These are phyloP conservation scores for Lachancea dasiensis DNA, from an alignment of 805 yeast species.

Conservation along the genomic window DNA sequence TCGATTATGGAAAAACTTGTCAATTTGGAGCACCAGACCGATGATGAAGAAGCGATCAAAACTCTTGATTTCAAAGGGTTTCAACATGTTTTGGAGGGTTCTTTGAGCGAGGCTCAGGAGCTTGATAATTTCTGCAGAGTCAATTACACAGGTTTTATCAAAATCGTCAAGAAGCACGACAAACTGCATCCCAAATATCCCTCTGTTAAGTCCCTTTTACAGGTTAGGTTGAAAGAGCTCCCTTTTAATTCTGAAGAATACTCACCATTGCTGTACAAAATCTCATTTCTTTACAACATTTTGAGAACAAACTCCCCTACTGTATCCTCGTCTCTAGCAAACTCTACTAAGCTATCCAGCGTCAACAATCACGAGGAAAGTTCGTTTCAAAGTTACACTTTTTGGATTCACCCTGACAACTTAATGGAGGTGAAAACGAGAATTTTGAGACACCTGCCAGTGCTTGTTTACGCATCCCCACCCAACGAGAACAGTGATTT, in stretches of 20 bases:
- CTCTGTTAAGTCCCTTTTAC: constrained; percentile 83
- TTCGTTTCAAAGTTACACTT: constrained; percentile 63
- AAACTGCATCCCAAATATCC: constrained; percentile 73
- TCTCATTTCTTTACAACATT: constrained; percentile 74
- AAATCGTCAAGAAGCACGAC: constrained; percentile 94
- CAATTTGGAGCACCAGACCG: constrained; percentile 56
- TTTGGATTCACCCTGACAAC: constrained; percentile 97
- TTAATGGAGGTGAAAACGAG: constrained; percentile 97
- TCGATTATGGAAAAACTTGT: constrained; percentile 60
- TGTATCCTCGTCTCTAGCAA: constrained; percentile 33
- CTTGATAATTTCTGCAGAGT: constrained; percentile 85
- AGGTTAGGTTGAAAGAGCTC: constrained; percentile 77
- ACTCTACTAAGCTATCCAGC: constrained; percentile 33
- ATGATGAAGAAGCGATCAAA: constrained; percentile 30
- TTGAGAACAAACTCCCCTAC: constrained; percentile 54
- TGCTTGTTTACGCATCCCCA: constrained; percentile 58
- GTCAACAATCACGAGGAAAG: constrained; percentile 30
- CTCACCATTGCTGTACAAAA: constrained; percentile 80
- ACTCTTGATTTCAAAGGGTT: constrained; percentile 55
- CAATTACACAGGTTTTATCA: constrained; percentile 91
- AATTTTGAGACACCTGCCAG: constrained; percentile 88
- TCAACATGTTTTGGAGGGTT: constrained; percentile 65
- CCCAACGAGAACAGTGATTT: constrained; percentile 32
- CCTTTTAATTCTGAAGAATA: constrained; percentile 95
- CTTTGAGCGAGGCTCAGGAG: constrained; percentile 70